These are phyloP conservation scores for Lasiosphaeria hispida DNA, from an alignment of 495 filamentous ascomycete genomes.

Conservation along the genomic window DNA sequence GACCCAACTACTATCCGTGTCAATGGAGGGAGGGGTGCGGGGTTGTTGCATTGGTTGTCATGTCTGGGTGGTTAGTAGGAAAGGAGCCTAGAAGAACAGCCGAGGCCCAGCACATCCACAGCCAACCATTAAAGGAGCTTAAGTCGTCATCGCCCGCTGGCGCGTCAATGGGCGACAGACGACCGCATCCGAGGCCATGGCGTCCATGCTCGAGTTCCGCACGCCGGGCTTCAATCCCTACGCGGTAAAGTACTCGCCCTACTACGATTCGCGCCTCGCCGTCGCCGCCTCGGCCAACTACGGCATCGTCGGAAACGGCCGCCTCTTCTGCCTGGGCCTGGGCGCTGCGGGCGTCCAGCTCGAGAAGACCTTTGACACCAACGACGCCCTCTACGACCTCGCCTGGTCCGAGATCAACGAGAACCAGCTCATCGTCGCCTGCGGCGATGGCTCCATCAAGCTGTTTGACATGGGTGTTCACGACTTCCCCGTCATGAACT, in stretches of 20 bases:
- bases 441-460: slow-evolving; percentile 90
- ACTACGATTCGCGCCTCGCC: slow-evolving; percentile 91
- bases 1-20: not conserved
- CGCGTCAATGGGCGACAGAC: slow-evolving; percentile 12
- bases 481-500: slow-evolving; percentile 80
- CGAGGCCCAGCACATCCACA: slow-evolving; percentile 9
- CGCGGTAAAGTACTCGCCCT: slow-evolving; percentile 94
- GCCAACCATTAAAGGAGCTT: not conserved
- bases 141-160: not conserved
- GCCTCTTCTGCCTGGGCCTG: slow-evolving; percentile 76
- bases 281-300: slow-evolving; percentile 86
- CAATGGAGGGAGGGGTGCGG: not conserved
- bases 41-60: not conserved
- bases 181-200: slow-evolving; percentile 29
- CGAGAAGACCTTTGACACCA: slow-evolving; percentile 90
- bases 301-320: slow-evolving; percentile 93
- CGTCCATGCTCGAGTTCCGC: slow-evolving; percentile 83
- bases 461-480: slow-evolving; percentile 79
- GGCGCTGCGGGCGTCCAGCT: slow-evolving; percentile 78
- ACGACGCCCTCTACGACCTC: slow-evolving; percentile 92
- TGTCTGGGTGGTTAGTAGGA: not conserved
- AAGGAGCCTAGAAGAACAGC: slow-evolving; percentile 16
- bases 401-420: slow-evolving; percentile 94
- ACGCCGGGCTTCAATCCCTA: slow-evolving; percentile 93
- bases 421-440: slow-evolving; percentile 83